Evolutionary conservation across 305 asterid species (phyloP).

Genomic region (Coffea humblotiana): DNA sequence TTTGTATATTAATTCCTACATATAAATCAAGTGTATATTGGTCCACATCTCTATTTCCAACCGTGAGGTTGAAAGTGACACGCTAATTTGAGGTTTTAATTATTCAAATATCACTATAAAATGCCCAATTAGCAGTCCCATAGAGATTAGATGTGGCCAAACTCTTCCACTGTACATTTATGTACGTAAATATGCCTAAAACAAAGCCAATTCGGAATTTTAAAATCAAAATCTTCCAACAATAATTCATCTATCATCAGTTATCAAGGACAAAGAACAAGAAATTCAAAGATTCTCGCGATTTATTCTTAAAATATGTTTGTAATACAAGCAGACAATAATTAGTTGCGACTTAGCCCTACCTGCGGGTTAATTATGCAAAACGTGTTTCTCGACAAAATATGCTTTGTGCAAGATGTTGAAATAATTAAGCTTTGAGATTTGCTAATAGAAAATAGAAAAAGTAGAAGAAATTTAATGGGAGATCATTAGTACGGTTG

Average conservation of each 20-base stretch:
- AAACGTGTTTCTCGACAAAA: not conserved
- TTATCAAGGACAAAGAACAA: not conserved
- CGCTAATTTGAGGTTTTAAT: not conserved
- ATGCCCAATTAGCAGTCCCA: conserved; percentile 1
- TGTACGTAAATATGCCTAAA: not conserved
- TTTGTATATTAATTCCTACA: not conserved
- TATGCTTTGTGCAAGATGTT: not conserved
- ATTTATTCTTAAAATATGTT: not conserved
- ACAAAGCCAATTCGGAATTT: conserved; percentile 9
- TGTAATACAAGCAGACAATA: no score
- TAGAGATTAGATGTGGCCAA: not conserved
- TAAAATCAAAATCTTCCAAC: not conserved
- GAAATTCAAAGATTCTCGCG: not conserved
- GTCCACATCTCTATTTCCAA: not conserved
- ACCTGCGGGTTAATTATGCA: not conserved
- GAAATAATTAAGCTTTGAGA: not conserved
- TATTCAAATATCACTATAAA: not conserved
- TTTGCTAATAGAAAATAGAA: not conserved
- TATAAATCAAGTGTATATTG: not conserved
- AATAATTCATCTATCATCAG: not conserved
- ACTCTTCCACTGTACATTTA: not conserved
- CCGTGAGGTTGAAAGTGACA: not conserved
- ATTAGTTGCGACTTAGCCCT: not conserved
- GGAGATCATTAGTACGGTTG: not conserved
- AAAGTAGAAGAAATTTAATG: not conserved